Evolutionary conservation across 805 yeast species (phyloP).

Genomic region (Candida andamanensis): DNA sequence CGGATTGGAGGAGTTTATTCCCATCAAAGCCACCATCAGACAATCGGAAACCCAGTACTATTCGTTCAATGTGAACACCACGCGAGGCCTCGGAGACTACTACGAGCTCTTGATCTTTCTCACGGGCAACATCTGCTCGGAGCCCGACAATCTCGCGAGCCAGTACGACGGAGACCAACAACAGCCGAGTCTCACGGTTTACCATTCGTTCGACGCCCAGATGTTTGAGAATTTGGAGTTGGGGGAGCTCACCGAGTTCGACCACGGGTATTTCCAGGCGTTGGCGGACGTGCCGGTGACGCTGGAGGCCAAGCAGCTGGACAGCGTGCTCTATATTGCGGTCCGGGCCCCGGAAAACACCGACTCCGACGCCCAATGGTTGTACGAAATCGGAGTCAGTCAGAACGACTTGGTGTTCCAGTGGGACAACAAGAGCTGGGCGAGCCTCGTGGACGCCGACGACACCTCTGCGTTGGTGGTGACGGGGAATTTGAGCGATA

Average conservation of each 20-base stretch:
- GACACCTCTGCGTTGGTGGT: slow-evolving; percentile 59
- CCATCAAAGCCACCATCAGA: slow-evolving; percentile 29
- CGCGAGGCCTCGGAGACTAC: slow-evolving; percentile 40
- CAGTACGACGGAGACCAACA: no score
- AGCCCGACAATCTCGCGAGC: slow-evolving; percentile 22
- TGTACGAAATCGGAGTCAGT: slow-evolving; percentile 63
- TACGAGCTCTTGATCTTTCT: slow-evolving; percentile 45
- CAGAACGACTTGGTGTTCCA: slow-evolving; percentile 59
- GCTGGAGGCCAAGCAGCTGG: slow-evolving; percentile 7
- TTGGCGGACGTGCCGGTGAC: slow-evolving; percentile 28
- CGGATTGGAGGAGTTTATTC: slow-evolving; percentile 32
- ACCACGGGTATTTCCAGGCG: slow-evolving; percentile 36
- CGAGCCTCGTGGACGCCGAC: slow-evolving; percentile 64
- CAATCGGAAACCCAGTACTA: slow-evolving; percentile 38
- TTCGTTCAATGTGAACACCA: slow-evolving; percentile 40
- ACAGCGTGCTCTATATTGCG: slow-evolving; percentile 28
- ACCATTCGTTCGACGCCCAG: slow-evolving; percentile 33
- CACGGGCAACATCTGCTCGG: slow-evolving; percentile 47
- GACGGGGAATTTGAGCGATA: slow-evolving; percentile 46
- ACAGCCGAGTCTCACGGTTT: slow-evolving; percentile 28
- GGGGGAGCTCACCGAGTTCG: slow-evolving; percentile 24
- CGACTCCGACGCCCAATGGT: slow-evolving; percentile 42
- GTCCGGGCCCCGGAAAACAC: slow-evolving; percentile 38
- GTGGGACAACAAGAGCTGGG: slow-evolving; percentile 59
- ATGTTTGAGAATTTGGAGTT: slow-evolving; percentile 26